Evolutionary conservation across 108 stramenopile genomes (phyloP), one percentile per base, ranked within the genome.

Genomic region (Fragilaria radians): DNA sequence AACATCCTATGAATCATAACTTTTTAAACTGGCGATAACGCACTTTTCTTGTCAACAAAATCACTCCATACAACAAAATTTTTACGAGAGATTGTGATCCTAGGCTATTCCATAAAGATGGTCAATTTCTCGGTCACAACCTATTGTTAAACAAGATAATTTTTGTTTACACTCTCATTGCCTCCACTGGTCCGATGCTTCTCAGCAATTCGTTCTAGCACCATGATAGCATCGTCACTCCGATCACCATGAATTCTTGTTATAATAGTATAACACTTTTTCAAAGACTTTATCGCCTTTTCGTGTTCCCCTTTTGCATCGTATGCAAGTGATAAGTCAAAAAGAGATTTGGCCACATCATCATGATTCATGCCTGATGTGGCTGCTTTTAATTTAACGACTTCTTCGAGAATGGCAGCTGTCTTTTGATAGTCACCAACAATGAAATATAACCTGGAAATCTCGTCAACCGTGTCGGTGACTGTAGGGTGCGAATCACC

Each of bases 341-440:
- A 53, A 31, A 83, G 47, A 54, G 72, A 70, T 0, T 56, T 28
- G 0, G 82, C 78, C 28, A 83, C 82, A 26, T 70, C 73, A 48
- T 59, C 70, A 54, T 60, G 68, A 25, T 69, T 32, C 52, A 67
- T 57, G 14, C 82, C 78, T 49, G 62, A 52, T 4, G 77, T 78
- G 3, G 78, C 78, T 28, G 78, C 82, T 52, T 76, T 74, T 23
- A 83, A 65, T 46, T 83, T 83, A 18, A 78, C 82, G 28, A 80
- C 76, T 48, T 83, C 76, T 46, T 77, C 76, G 4, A 77, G 73
- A 49, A 80, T 77, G 2, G 73, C 73, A 18, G 74, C 65, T 5
- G 82, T 76, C 42, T 83, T 83, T 34, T 51, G 61, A 47, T 71
- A 73, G 53, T 83, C 78, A 32, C 82, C 82, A 32, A 69, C 56